Evolutionary conservation across 2,329 filamentous ascomycete species (phyloP), one percentile per base, ranked within the genome.

Genomic region (Fusarium falciforme): DNA sequence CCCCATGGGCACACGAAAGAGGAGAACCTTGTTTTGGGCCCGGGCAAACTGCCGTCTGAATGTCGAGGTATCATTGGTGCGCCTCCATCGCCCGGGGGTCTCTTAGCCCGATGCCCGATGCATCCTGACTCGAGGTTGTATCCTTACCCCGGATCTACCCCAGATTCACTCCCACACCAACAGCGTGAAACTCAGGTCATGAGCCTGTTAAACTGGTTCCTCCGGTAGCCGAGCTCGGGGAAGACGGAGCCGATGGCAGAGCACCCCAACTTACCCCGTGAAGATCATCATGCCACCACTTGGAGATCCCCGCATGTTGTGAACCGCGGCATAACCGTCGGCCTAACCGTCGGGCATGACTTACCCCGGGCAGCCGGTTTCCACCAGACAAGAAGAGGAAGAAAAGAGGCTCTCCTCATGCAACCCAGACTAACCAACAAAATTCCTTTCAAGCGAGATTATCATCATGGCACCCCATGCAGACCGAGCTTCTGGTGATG

Each of bases 131-230:
- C 36, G 4, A 22, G 0, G 0, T 10, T 4, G 35, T 14, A 38
- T 14, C 29, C 47, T 61, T 74, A 73, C 71, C 71, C 71, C 71
- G 66, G 71, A 73, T 73, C 67, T 74, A 74, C 71, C 71, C 71
- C 71, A 49, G 71, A 71, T 63, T 68, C 29, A 35, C 54, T 57
- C 31, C n/a, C 54, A 57, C 54, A 25, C 54, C 22, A 57, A 31
- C 47, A 52, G 17, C 27, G 11, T 14, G 27, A 47, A 47, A 2
- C 42, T 27, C 47, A 31, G 27, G 47, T 12, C 27, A 52, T 20
- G 17, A 29, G 12, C 47, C 47, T 14, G 17, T 52, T 52, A 29
- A n/a, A 31, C 25, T 52, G 27, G 10, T 52, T 31, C 47, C 47
- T 31, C 47, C 47, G 44, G 47, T 20, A 12, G 47, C 47, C 27